phyloP scores from a whole-genome alignment of 1,139 yeast species.

The Candida sp. region DNA sequence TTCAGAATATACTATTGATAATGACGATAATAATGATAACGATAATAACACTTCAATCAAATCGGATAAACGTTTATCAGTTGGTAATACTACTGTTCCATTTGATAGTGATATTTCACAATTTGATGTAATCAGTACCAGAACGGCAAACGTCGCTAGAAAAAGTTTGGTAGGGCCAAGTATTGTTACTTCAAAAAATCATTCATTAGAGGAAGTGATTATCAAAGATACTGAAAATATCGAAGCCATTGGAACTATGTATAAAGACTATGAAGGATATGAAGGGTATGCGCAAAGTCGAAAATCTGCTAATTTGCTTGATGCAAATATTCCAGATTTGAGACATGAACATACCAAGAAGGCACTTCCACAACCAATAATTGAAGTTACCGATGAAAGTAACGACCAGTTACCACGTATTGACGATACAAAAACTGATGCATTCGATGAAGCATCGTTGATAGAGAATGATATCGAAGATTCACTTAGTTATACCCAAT shows the following conservation, averaged over 20 bases:
- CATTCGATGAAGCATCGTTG: slow-evolving; percentile 3
- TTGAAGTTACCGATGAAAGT: slow-evolving; percentile 3
- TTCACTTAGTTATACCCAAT: slow-evolving; percentile 8
- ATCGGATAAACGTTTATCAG: background rate
- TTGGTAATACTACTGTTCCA: background rate
- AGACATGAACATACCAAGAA: background rate
- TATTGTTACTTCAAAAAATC: slow-evolving; percentile 16
- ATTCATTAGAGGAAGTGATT: slow-evolving; percentile 14
- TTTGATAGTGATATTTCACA: slow-evolving; percentile 24
- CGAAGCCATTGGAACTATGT: slow-evolving; percentile 9
- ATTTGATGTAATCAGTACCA: slow-evolving; percentile 28
- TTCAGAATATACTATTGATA: slow-evolving; percentile 11
- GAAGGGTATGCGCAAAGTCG: slow-evolving; percentile 9
- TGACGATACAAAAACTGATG: slow-evolving; percentile 3
- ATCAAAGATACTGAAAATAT: slow-evolving; percentile 10
- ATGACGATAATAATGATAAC: too few species aligned
- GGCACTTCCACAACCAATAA: slow-evolving; percentile 2
- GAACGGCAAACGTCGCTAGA: slow-evolving; percentile 30
- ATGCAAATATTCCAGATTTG: slow-evolving; percentile 9
- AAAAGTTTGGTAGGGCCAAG: slow-evolving; percentile 21
- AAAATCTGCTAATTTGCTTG: slow-evolving; percentile 9
- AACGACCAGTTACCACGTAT: background rate
- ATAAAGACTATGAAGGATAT: slow-evolving; percentile 21
- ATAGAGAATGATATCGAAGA: slow-evolving; percentile 4
- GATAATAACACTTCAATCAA: background rate